Conservation (phyloP, 2,329 filamentous ascomycete genomes). For the Diplodia sapinea region DNA sequence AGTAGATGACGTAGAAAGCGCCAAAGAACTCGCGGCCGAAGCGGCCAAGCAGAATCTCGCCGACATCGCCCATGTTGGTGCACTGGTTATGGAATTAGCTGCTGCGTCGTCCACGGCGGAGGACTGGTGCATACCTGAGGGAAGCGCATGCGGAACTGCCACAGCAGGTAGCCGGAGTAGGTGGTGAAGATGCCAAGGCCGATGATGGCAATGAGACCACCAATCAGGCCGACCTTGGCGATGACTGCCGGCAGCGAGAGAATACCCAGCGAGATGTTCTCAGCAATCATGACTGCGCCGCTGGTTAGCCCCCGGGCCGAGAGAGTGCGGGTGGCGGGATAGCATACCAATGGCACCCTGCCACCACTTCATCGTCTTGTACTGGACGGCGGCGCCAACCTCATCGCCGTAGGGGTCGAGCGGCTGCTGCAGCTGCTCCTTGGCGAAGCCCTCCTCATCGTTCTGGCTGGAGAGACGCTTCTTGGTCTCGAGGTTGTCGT, state of each 20-base stretch:
- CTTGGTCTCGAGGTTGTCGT: constrained; percentile 28
- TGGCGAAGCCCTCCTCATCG: constrained; percentile 13
- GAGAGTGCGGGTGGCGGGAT: too few species aligned
- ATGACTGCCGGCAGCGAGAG: constrained; percentile 55
- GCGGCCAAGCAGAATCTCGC: constrained; percentile 66
- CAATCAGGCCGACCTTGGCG: constrained; percentile 54
- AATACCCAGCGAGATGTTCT: constrained; percentile 60
- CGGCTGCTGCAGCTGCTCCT: constrained; percentile 1
- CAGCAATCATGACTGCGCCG: constrained; percentile 58
- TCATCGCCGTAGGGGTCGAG: constrained; percentile 40
- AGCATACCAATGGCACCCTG: constrained; percentile 36
- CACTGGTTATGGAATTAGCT: constrained; percentile 60
- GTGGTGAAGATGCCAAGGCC: constrained; percentile 63
- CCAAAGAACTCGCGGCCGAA: constrained; percentile 59
- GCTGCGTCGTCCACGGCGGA: constrained; percentile 64
- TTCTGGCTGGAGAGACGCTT: constrained; percentile 16
- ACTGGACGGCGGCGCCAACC: constrained; percentile 53
- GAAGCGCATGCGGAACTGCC: constrained; percentile 63
- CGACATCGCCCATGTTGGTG: constrained; percentile 72
- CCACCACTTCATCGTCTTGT: constrained; percentile 58
- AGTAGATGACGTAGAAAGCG: constrained; percentile 56
- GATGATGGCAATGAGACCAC: constrained; percentile 52
- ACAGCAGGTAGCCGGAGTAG: constrained; percentile 67
- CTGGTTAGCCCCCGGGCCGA: constrained; percentile 41
- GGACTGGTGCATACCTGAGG: constrained; percentile 57